A percentile compares a stretch with the other conserved stretches of the same genome.
Evolutionary conservation across 192 early-diverging fungal genomes (phyloP).

Genomic region (Paraglomus brasilianum): DNA sequence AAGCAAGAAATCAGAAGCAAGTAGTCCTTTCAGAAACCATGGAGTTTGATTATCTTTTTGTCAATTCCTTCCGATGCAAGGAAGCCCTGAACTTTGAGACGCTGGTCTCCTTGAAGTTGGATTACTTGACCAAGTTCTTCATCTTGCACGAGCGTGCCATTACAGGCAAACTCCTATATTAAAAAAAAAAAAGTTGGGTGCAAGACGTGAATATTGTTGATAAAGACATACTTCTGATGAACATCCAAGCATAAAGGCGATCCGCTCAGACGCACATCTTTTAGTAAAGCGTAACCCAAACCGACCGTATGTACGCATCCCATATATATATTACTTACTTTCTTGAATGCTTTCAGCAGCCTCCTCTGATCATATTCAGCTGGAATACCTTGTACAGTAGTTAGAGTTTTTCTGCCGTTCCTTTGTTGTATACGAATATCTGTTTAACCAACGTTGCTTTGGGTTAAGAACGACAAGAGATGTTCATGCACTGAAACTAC

Average conservation of each 20-base stretch:
- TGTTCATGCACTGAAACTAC: background rate
- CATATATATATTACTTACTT: constrained; percentile 44
- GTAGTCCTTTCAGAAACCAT: constrained; percentile 98
- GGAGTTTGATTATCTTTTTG: constrained; percentile 87
- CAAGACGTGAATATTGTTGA: too few species aligned
- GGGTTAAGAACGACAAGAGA: constrained; percentile 16
- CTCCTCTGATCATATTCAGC: constrained; percentile 83
- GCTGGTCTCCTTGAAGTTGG: constrained; percentile 95
- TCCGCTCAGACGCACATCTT: too few species aligned
- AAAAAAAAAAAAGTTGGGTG: background rate
- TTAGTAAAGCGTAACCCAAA: too few species aligned
- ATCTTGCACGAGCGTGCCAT: constrained; percentile 92
- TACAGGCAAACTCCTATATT: constrained; percentile 81
- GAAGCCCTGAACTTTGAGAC: constrained; percentile 78
- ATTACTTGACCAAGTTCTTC: constrained; percentile 89
- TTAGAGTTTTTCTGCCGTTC: constrained; percentile 95
- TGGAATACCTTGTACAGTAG: constrained; percentile 91
- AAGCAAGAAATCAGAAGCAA: too few species aligned
- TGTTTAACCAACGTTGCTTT: constrained; percentile 37
- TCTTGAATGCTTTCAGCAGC: constrained; percentile 95
- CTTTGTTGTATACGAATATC: constrained; percentile 98
- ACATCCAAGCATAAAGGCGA: too few species aligned
- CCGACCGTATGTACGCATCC: too few species aligned
- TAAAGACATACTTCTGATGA: too few species aligned
- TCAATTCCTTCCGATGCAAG: constrained; percentile 75